Evolutionary conservation across 2,329 filamentous ascomycete species (phyloP).

Genomic region (Monilinia aucupariae): DNA sequence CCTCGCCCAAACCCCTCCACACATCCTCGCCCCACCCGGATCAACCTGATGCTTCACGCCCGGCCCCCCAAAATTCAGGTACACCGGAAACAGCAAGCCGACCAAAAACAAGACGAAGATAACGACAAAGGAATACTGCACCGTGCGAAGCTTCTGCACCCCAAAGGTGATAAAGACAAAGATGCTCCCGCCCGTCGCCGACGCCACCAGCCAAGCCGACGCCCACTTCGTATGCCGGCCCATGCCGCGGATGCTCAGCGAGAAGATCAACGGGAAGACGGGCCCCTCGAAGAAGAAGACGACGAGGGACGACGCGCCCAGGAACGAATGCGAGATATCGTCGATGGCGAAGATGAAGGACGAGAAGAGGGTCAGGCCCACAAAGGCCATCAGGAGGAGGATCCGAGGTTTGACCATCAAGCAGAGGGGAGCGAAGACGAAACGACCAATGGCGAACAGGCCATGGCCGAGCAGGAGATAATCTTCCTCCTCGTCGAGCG

Average conservation of each 20-base stretch:
- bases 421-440: constrained; percentile 60
- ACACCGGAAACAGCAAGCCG: constrained; percentile 29
- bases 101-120: constrained; percentile 28
- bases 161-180: constrained; percentile 32
- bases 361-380: constrained; percentile 54
- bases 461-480: constrained; percentile 69
- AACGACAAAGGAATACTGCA: constrained; percentile 29
- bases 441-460: constrained; percentile 68
- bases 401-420: constrained; percentile 60
- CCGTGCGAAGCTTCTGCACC: constrained; percentile 20
- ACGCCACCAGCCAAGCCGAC: constrained; percentile 63
- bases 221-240: constrained; percentile 76
- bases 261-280: constrained; percentile 76
- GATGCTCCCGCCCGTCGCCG: constrained; percentile 26
- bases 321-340: constrained; percentile 39
- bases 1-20: not conserved
- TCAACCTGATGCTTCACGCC: constrained; percentile 29
- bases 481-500: constrained; percentile 49
- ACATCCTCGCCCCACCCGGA: constrained; percentile 16
- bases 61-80: constrained; percentile 25
- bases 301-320: constrained; percentile 58
- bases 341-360: constrained; percentile 45
- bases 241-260: constrained; percentile 72
- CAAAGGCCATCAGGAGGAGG: constrained; percentile 58
- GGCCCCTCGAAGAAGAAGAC: constrained; percentile 79